Percentiles rank a stretch among this genome's conserved stretches.
These are phyloP conservation scores for Didymella segeticola DNA, from an alignment of 2,329 filamentous ascomycete genomes.

Conservation along the genomic window DNA sequence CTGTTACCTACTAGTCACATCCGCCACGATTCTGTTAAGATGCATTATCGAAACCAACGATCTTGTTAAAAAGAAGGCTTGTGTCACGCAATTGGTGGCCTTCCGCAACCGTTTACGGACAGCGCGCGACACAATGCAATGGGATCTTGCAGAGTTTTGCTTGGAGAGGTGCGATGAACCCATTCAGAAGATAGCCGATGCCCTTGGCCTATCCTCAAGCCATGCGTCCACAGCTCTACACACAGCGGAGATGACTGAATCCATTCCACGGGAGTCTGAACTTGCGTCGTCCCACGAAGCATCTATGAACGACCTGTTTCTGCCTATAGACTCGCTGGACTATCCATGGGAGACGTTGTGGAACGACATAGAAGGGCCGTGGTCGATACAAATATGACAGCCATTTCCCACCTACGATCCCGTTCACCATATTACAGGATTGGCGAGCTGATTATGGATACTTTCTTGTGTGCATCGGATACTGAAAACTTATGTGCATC, in stretches of 20 bases:
- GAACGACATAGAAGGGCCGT: constrained; percentile 22
- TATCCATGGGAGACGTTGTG: constrained; percentile 28
- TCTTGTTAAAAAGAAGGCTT: constrained; percentile 12
- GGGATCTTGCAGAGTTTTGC: constrained; percentile 31
- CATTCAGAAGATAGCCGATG: constrained; percentile 26
- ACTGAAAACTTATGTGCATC: background rate
- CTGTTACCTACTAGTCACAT: constrained; percentile 26
- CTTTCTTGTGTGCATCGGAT: background rate
- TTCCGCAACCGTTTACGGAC: constrained; percentile 17
- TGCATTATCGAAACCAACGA: constrained; percentile 23
- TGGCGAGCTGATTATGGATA: background rate
- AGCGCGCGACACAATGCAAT: constrained; percentile 15
- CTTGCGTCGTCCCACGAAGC: background rate
- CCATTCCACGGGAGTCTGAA: background rate
- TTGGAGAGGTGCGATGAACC: constrained; percentile 29
- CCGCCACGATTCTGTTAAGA: constrained; percentile 26
- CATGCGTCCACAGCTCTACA: background rate
- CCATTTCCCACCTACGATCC: no score
- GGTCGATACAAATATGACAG: constrained; percentile 21
- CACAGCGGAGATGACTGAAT: no score
- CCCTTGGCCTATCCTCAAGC: constrained; percentile 1
- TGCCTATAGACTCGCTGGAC: constrained; percentile 23
- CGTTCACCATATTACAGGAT: no score
- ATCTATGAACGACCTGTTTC: constrained; percentile 4
- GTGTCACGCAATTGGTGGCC: constrained; percentile 10